Conservation (phyloP, 2,329 filamentous ascomycete genomes). For the Atkinsonella texensis region DNA sequence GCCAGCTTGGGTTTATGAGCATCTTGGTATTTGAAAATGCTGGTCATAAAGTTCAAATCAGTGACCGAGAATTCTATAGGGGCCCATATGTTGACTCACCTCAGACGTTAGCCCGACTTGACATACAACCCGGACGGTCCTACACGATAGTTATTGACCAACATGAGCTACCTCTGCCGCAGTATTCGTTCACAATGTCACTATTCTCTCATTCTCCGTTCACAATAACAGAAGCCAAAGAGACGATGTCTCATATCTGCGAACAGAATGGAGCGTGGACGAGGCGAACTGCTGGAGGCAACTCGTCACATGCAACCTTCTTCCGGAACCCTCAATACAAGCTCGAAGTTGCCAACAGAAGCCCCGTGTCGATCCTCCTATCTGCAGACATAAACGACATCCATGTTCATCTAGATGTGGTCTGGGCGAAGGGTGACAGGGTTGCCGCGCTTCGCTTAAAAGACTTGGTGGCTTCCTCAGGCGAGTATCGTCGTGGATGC, state of each 20-base stretch:
- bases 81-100: slow-evolving; percentile 90
- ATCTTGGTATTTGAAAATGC: slow-evolving; percentile 65
- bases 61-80: slow-evolving; percentile 57
- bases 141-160: slow-evolving; percentile 62
- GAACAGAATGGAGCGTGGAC: slow-evolving; percentile 61
- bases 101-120: slow-evolving; percentile 71
- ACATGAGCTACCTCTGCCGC: slow-evolving; percentile 59
- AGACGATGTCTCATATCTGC: slow-evolving; percentile 45
- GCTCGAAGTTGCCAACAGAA: slow-evolving; percentile 43
- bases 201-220: slow-evolving; percentile 61
- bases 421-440: slow-evolving; percentile 64
- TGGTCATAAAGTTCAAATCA: slow-evolving; percentile 62
- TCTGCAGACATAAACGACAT: slow-evolving; percentile 54
- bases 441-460: slow-evolving; percentile 57
- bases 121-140: slow-evolving; percentile 23
- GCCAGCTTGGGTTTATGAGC: slow-evolving; percentile 69
- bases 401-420: slow-evolving; percentile 73
- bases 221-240: slow-evolving; percentile 46
- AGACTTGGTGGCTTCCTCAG: slow-evolving; percentile 71
- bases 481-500: slow-evolving; percentile 77
- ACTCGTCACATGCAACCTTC: slow-evolving; percentile 63
- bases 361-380: slow-evolving; percentile 61
- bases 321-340: slow-evolving; percentile 80
- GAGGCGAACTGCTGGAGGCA: slow-evolving; percentile 70
- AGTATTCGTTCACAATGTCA: slow-evolving; percentile 78